Evolutionary conservation across 768 basidiomycete genomes (phyloP), one percentile per base, ranked within the genome.

Genomic region (Candolleomyces aberdarensis): DNA sequence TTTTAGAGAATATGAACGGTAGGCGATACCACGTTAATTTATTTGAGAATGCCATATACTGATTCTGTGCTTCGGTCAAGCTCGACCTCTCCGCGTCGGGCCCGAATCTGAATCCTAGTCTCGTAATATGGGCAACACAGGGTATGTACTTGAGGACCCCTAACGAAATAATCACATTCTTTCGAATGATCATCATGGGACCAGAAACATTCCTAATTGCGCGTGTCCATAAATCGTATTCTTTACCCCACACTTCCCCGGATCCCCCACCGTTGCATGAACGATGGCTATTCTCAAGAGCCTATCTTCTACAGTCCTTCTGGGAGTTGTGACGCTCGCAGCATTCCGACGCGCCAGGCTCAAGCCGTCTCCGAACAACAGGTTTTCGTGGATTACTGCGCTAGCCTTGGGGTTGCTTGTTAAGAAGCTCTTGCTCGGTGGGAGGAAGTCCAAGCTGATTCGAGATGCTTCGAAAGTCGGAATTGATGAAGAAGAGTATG

Each of bases 401-500:
- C 4, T 68, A 36, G 59, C 62, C 3, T 66, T 72, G 66, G 68
- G 66, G 20, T 51, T 71, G 19, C 57, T 71, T 13, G 20, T 69
- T 20, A 58, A 62, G 63, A 67, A 49, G 53, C 67, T n/a, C 56
- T 70, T 47, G 51, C 62, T 11, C 13, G 7, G 17, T 13, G 59
- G 63, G 19, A 61, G 62, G 5, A 65, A 67, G 31, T 63, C 65
- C 29, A 69, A 63, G 36, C 59, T 64, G 4, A 62, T 74, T n/a
- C 66, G 65, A 17, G 62, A 71, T 59, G 72, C 68, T 26, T 64
- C 69, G 14, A 62, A 63, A 46, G 63, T 73, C 13, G 69, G 64
- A 17, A 62, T 3, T 11, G 36, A 48, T 32, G 40, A 60, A 20
- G 67, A 70, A 46, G 75, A 79, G 56, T 83, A 76, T 61, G 83